phyloP scores from a whole-genome alignment of 805 yeast genomes.

The Yarrowia keelungensis region DNA sequence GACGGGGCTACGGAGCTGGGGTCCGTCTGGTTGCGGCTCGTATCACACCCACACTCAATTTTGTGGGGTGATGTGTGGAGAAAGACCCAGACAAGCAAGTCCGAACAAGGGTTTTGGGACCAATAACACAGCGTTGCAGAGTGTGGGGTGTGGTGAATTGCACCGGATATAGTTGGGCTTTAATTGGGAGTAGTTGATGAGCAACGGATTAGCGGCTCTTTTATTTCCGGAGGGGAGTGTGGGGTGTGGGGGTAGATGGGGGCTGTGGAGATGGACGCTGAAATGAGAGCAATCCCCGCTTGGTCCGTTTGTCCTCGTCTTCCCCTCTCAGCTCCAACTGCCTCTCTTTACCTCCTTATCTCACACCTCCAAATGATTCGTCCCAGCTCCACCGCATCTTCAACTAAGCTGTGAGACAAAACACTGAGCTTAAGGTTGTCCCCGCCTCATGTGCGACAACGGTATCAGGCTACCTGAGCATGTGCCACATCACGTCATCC shows the following conservation, averaged over 20 bases:
- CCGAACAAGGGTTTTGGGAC: constrained; percentile 3
- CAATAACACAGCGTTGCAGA: not conserved
- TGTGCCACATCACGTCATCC: constrained; percentile 36
- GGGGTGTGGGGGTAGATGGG: no score
- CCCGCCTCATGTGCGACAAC: constrained; percentile 35
- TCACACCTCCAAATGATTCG: constrained; percentile 3
- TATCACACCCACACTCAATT: no score
- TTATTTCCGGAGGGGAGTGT: not conserved
- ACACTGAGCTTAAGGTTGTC: constrained; percentile 31
- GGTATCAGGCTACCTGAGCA: constrained; percentile 24
- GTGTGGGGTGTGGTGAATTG: constrained; percentile 10
- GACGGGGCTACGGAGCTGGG: no score
- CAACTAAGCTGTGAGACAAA: constrained; percentile 30
- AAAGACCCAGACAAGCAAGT: not conserved
- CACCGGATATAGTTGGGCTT: not conserved
- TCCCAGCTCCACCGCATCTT: constrained; percentile 19
- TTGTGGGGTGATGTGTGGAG: constrained; percentile 19
- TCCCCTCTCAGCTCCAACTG: no score
- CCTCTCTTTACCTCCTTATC: not conserved
- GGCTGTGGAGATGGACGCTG: no score
- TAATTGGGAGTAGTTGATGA: not conserved
- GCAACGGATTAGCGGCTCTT: no score
- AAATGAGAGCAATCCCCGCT: no score
- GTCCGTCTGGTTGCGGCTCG: no score
- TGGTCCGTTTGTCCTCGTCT: no score